phyloP scores from a whole-genome alignment of 2,329 filamentous ascomycete species.

The Aspergillus intermedius region DNA sequence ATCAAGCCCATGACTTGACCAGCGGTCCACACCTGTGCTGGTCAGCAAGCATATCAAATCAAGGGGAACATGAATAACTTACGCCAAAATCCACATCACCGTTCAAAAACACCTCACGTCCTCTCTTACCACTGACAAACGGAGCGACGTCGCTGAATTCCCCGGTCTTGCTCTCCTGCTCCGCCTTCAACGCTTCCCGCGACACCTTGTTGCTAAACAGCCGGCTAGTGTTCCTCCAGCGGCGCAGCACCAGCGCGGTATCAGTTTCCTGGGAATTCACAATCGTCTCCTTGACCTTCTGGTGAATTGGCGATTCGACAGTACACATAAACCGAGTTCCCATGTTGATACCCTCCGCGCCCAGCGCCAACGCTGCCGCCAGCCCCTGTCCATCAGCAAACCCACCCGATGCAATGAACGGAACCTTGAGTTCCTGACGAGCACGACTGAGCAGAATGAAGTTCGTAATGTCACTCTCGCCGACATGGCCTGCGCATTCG shows the following conservation, averaged over 20 bases:
- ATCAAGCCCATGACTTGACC: slow-evolving; percentile 91
- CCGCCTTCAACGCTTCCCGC: slow-evolving; percentile 70
- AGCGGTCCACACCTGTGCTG: slow-evolving; percentile 78
- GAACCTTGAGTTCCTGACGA: slow-evolving; percentile 72
- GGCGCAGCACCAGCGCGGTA: slow-evolving; percentile 76
- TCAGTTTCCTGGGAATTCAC: slow-evolving; percentile 83
- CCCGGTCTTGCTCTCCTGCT: slow-evolving; percentile 72
- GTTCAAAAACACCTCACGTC: slow-evolving; percentile 83
- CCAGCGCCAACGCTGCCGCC: slow-evolving; percentile 80
- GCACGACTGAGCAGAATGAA: slow-evolving; percentile 69
- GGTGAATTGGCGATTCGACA: slow-evolving; percentile 82
- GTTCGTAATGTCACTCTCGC: slow-evolving; percentile 49
- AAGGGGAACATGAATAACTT: slow-evolving; percentile 37
- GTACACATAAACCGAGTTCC: slow-evolving; percentile 97
- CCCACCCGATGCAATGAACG: slow-evolving; percentile 92
- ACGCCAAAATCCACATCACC: slow-evolving; percentile 87
- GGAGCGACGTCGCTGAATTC: slow-evolving; percentile 86
- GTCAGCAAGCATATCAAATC: slow-evolving; percentile 9
- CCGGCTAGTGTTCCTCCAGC: slow-evolving; percentile 89
- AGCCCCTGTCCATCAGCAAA: slow-evolving; percentile 93
- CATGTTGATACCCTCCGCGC: slow-evolving; percentile 96
- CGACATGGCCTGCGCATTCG: slow-evolving; percentile 73
- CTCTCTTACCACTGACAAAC: slow-evolving; percentile 82
- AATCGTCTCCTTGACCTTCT: slow-evolving; percentile 90
- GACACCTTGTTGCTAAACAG: slow-evolving; percentile 89